A percentile compares a stretch with the other conserved stretches of the same genome.
phyloP scores from a whole-genome alignment of 2,329 filamentous ascomycete genomes.

The Sporothrix phasma region DNA sequence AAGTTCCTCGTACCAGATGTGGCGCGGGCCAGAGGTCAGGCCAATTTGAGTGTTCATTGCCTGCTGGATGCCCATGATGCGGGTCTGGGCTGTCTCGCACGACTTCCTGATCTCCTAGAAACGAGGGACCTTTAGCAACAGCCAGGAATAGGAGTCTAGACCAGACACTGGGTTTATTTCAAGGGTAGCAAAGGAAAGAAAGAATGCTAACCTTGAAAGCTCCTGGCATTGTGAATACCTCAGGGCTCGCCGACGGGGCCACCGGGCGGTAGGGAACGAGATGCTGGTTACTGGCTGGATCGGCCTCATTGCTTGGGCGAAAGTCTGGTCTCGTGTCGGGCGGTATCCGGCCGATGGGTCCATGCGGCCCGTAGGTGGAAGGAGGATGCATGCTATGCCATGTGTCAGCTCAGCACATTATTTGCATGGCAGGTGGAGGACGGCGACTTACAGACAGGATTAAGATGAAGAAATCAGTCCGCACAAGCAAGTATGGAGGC shows the following conservation, averaged over 20 bases:
- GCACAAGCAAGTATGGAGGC: too few relatives aligned
- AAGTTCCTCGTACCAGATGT: constrained; percentile 16
- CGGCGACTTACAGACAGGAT: not conserved
- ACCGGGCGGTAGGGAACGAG: not conserved
- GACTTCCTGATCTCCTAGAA: constrained; percentile 17
- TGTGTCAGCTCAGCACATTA: not conserved
- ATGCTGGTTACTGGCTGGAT: not conserved
- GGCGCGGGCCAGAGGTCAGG: constrained; percentile 12
- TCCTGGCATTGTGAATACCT: not conserved
- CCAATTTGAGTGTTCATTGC: constrained; percentile 19
- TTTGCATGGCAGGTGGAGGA: not conserved
- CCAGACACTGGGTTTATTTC: not conserved
- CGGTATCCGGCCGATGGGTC: too few relatives aligned
- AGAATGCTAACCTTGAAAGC: not conserved
- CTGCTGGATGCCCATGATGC: constrained; percentile 20
- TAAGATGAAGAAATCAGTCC: not conserved
- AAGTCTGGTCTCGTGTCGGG: not conserved
- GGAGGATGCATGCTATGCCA: not conserved
- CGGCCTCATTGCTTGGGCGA: not conserved
- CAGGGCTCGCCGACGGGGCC: not conserved
- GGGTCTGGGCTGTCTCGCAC: constrained; percentile 17
- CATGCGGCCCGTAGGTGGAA: not conserved
- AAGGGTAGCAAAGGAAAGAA: not conserved
- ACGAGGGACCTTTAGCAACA: not conserved
- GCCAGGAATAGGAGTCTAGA: not conserved